Base-by-base conservation (phyloP, 345 rosid genomes). In the Nasturtium officinale region DNA sequence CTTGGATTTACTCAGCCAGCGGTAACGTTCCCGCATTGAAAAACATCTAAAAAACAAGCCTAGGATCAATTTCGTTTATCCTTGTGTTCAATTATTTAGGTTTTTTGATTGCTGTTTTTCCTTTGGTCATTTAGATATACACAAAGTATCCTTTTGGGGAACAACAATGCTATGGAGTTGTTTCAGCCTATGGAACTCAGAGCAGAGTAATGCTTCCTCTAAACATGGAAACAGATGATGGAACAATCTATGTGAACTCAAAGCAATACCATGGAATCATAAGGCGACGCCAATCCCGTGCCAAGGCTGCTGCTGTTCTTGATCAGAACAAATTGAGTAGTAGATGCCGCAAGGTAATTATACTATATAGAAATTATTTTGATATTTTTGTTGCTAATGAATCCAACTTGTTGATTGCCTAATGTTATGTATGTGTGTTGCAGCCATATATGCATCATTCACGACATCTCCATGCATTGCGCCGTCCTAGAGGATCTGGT, bases 201-300 rank as follows among this genome's bases (percentile, higher is more conserved):
- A 71, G 92, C 50, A 85, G 96, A 26, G 67, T 88, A 17, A 91
- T 90, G 98, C 85, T 91, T 64, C 99, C 97, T 10, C 73, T 91
- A 77, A 87, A 82, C 79, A 73, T 88, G 84, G 76, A 83, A 55
- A 59, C 86, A 28, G 96, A 88, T 46, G 94, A 89, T 51, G 94
- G 87, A 46, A 96, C 99, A 0, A 87, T 95, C 72, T 91, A 79
- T 72, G 99, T 95, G 23, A 95, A 95, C 78, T 88, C 99, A 53
- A 95, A 95, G 83, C 99, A 95, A 77, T 91, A 95, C 75, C 89
- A 91, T 80, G 99, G 89, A 59, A 95, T 95, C 86, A 76, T 91
- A 23, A 90, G 96, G 87, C 89, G 98, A 28, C 80, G 98, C 35
- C 81, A 87, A 69, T 89, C 89, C 10, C 99, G 98, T 71, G 96